phyloP scores from a whole-genome alignment of 2,329 filamentous ascomycete genomes.

The Stachybotrys elegans region DNA sequence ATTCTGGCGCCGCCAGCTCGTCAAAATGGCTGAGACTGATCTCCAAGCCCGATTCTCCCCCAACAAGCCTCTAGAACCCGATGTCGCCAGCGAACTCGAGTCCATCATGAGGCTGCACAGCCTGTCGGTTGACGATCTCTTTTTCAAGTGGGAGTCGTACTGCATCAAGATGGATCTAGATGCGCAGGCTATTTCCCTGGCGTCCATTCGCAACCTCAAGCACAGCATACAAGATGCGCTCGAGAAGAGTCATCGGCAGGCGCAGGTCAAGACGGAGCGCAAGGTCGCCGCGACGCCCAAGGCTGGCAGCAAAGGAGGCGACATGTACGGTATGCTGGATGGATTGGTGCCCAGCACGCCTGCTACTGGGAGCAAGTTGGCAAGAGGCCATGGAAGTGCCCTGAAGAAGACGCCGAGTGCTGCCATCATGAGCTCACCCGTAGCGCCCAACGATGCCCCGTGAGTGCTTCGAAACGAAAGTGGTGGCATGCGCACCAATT shows the following conservation, averaged over 20 bases:
- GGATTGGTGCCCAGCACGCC: conserved; percentile 63
- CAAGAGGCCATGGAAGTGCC: conserved; percentile 22
- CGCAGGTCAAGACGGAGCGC: conserved; percentile 59
- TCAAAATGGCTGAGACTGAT: conserved; percentile 33
- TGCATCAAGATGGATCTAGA: conserved; percentile 89
- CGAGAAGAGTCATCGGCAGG: conserved; percentile 67
- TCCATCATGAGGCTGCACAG: conserved; percentile 83
- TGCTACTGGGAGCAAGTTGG: conserved; percentile 38
- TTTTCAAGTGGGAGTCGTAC: conserved; percentile 99
- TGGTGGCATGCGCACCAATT: neutral
- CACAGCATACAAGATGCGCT: conserved; percentile 79
- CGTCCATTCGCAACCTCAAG: conserved; percentile 73
- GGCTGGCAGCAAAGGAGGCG: conserved; percentile 46
- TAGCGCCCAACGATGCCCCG: conserved; percentile 15
- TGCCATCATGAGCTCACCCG: conserved; percentile 26
- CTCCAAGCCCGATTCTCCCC: conserved; percentile 30
- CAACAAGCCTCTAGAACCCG: conserved; percentile 56
- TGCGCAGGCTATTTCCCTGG: conserved; percentile 62
- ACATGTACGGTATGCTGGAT: conserved; percentile 84
- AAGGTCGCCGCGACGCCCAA: conserved; percentile 60
- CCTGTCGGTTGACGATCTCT: conserved; percentile 78
- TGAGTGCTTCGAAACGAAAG: neutral
- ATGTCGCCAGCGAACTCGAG: conserved; percentile 75
- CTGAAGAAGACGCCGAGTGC: conserved; percentile 23
- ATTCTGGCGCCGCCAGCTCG: no score